phyloP scores from a whole-genome alignment of 768 basidiomycete genomes.

The Crepidotus variabilis region DNA sequence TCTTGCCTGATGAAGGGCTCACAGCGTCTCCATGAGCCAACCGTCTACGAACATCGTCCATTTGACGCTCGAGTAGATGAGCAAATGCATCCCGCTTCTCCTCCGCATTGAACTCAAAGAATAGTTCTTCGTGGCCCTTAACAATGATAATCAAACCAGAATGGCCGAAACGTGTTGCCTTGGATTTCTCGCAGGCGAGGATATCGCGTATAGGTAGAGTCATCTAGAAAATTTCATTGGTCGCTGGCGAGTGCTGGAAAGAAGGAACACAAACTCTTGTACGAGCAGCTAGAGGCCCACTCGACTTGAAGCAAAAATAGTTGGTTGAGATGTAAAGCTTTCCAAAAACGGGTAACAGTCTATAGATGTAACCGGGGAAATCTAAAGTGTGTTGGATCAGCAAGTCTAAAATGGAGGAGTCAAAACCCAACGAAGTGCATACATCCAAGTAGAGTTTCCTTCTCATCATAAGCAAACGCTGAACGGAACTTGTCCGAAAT shows the following conservation, averaged over 20 bases:
- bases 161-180: constrained; percentile 86
- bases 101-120: constrained; percentile 87
- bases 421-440: constrained; percentile 29
- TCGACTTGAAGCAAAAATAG: constrained; percentile 93
- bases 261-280: constrained; percentile 62
- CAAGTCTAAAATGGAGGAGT: constrained; percentile 1
- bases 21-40: constrained; percentile 39
- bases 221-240: constrained; percentile 58
- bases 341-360: constrained; percentile 86
- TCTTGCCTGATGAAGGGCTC: constrained; percentile 48
- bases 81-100: constrained; percentile 81
- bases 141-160: constrained; percentile 87
- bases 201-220: constrained; percentile 89
- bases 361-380: constrained; percentile 86
- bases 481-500: constrained; percentile 71
- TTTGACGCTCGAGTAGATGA: constrained; percentile 68
- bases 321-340: constrained; percentile 89
- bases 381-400: constrained; percentile 42
- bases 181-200: constrained; percentile 77
- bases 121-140: constrained; percentile 95
- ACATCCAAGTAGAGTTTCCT: constrained; percentile 87
- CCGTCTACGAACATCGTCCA: constrained; percentile 65
- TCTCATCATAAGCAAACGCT: constrained; percentile 86
- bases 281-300: constrained; percentile 69
- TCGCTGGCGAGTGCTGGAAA: not conserved